These are phyloP conservation scores for Termitomyces sp. DNA, from an alignment of 768 basidiomycete species.

Conservation along the genomic window DNA sequence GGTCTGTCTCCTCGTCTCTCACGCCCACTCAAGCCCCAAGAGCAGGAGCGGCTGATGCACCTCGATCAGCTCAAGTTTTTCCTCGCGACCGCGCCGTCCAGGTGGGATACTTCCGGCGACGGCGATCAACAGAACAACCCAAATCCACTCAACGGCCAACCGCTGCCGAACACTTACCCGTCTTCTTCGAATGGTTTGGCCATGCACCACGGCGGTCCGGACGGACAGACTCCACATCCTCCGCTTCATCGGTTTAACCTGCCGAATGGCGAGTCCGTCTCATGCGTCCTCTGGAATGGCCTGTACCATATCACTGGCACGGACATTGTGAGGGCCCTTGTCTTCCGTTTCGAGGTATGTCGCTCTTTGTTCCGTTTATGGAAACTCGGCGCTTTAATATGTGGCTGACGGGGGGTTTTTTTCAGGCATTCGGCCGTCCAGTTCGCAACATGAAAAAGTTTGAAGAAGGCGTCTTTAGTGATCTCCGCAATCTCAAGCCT, in stretches of 20 bases:
- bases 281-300: constrained; percentile 89
- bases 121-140: constrained; percentile 18
- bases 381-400: not conserved
- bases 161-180: not conserved
- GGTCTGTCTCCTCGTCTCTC: constrained; percentile 38
- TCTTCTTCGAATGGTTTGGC: not conserved
- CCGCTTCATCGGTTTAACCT: constrained; percentile 83
- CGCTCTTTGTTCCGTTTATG: constrained; percentile 5
- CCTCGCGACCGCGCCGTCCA: constrained; percentile 76
- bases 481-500: constrained; percentile 90
- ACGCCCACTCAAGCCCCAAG: constrained; percentile 54
- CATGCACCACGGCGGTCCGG: constrained; percentile 23
- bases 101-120: constrained; percentile 48
- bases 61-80: constrained; percentile 86
- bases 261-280: constrained; percentile 82
- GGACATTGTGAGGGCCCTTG: constrained; percentile 90
- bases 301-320: constrained; percentile 94
- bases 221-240: constrained; percentile 59
- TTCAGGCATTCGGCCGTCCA: constrained; percentile 76
- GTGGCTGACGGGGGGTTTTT: constrained; percentile 3
- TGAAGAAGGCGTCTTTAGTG: constrained; percentile 94
- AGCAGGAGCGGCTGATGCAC: constrained; percentile 66
- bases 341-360: constrained; percentile 85
- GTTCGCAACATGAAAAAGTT: constrained; percentile 95
- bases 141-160: constrained; percentile 15